phyloP scores from a whole-genome alignment of 257 asterid species.

The Dorcoceras hygrometricum region DNA sequence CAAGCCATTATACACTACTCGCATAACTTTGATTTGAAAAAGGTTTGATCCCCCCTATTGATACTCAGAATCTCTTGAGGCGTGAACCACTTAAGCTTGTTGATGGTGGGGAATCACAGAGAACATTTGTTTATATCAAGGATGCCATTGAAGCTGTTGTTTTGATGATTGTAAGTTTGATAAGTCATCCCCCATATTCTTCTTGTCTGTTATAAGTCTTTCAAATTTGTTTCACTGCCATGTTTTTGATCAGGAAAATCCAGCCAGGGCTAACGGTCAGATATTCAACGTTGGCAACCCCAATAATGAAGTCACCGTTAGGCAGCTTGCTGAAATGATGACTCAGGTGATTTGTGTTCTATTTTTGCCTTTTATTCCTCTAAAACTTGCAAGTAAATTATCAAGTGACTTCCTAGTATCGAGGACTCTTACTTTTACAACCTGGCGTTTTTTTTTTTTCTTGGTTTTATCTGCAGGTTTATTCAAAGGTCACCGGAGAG shows the following conservation, averaged over 20 bases:
- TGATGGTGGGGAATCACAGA: conserved; percentile 92
- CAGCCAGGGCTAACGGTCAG: conserved; percentile 44
- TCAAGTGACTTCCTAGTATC: no score
- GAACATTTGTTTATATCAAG: conserved; percentile 85
- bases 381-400: no score
- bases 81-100: conserved; percentile 90
- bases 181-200: conserved; percentile 5
- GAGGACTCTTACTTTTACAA: no score
- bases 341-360: conserved; percentile 35
- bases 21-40: conserved; percentile 4
- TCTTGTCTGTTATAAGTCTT: conserved; percentile 6
- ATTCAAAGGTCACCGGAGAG: no score
- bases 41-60: conserved; percentile 10
- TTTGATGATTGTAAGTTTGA: conserved; percentile 78
- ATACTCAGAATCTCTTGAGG: conserved; percentile 70
- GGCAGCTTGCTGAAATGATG: conserved; percentile 63
- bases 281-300: conserved; percentile 59
- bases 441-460: no score
- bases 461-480: no score
- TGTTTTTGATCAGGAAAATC: conserved; percentile 40
- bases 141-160: conserved; percentile 95
- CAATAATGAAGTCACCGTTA: conserved; percentile 52
- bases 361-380: neutral
- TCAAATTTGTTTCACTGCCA: no score
- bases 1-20: neutral